These are phyloP conservation scores for Acrodontium crateriforme DNA, from an alignment of 2,329 filamentous ascomycete species.

Conservation along the genomic window DNA sequence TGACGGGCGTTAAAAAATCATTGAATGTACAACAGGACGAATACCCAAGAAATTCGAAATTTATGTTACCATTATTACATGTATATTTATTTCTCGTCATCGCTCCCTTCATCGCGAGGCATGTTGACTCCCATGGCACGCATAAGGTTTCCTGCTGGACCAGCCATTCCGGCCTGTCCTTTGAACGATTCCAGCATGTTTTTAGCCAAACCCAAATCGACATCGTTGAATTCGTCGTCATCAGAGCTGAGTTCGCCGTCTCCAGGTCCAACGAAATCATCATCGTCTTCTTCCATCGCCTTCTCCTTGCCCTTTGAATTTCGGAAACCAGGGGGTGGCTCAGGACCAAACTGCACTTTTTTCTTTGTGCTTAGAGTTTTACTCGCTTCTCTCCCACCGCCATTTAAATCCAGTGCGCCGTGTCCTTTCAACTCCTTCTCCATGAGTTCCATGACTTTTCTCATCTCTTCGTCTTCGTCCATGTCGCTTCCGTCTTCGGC, in stretches of 20 bases:
- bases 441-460: slow-evolving; percentile 52
- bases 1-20: too few relatives aligned
- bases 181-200: slow-evolving; percentile 91
- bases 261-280: slow-evolving; percentile 28
- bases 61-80: too few relatives aligned
- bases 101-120: slow-evolving; percentile 57
- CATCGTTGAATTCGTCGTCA: slow-evolving; percentile 46
- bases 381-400: slow-evolving; percentile 18
- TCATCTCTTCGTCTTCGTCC: slow-evolving; percentile 48
- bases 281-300: slow-evolving; percentile 14
- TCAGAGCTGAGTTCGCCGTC: slow-evolving; percentile 26
- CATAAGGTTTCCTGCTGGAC: slow-evolving; percentile 77
- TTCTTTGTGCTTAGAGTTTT: slow-evolving; percentile 4
- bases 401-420: slow-evolving; percentile 44
- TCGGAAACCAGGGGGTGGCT: slow-evolving; percentile 15
- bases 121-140: slow-evolving; percentile 72
- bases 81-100: slow-evolving; percentile 1
- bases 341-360: slow-evolving; percentile 17
- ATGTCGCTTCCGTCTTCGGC: slow-evolving; percentile 30
- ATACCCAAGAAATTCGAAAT: too few relatives aligned
- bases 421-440: slow-evolving; percentile 58
- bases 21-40: too few relatives aligned
- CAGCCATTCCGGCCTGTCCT: slow-evolving; percentile 70
- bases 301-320: slow-evolving; percentile 15
- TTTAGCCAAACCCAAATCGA: slow-evolving; percentile 77